Conservation (phyloP, 768 basidiomycete genomes). For the Russula brevipes region DNA sequence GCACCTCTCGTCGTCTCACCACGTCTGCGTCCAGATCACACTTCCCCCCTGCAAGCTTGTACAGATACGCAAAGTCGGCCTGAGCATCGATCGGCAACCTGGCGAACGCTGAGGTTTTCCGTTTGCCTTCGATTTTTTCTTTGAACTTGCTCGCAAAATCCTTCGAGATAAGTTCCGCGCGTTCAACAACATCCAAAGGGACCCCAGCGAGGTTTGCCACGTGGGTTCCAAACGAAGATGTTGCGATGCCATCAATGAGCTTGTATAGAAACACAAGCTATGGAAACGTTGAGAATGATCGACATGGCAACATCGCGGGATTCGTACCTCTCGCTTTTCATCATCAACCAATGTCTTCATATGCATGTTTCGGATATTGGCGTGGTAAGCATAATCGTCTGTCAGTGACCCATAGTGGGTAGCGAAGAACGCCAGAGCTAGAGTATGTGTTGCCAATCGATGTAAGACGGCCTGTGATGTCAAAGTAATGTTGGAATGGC, state of each 20-base stretch:
- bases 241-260: conserved; percentile 80
- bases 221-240: conserved; percentile 88
- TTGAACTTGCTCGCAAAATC: conserved; percentile 88
- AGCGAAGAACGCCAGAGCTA: conserved; percentile 92
- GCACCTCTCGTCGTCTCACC: conserved; percentile 47
- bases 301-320: background rate
- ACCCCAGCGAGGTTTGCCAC: conserved; percentile 95
- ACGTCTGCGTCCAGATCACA: conserved; percentile 48
- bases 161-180: conserved; percentile 82
- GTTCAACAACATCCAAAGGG: conserved; percentile 73
- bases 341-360: conserved; percentile 95
- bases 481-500: background rate
- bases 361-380: conserved; percentile 90
- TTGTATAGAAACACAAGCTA: conserved; percentile 95
- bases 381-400: conserved; percentile 88
- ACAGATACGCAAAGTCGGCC: conserved; percentile 85
- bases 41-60: conserved; percentile 54
- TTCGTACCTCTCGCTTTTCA: conserved; percentile 73
- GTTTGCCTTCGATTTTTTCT: conserved; percentile 63
- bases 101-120: conserved; percentile 47
- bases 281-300: conserved; percentile 5
- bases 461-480: conserved; percentile 76
- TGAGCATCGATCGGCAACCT: conserved; percentile 75
- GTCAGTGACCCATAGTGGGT: conserved; percentile 97
- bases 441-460: conserved; percentile 86